phyloP scores from a whole-genome alignment of 768 basidiomycete species.

The Grammothele lineata region DNA sequence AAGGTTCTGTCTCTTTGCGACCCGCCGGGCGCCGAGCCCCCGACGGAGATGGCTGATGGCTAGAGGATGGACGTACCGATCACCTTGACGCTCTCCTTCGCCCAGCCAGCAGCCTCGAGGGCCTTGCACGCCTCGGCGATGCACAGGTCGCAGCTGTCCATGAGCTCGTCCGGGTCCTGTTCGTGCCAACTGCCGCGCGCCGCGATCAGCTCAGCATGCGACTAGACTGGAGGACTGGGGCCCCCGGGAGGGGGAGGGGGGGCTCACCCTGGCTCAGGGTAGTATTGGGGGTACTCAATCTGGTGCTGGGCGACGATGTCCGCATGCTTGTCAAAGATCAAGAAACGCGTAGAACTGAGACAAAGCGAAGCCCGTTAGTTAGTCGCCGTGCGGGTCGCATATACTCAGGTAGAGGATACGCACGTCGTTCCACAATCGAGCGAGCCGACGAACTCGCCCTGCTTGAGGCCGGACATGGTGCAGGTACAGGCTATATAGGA shows the following conservation, averaged over 20 bases:
- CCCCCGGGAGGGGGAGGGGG: background rate
- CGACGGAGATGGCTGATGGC: no score
- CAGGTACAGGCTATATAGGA: no score
- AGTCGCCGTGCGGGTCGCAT: background rate
- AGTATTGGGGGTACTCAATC: slow-evolving; percentile 91
- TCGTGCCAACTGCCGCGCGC: slow-evolving; percentile 78
- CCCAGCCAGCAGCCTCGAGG: slow-evolving; percentile 74
- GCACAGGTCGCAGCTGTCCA: slow-evolving; percentile 67
- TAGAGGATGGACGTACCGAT: slow-evolving; percentile 58
- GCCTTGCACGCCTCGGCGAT: slow-evolving; percentile 66
- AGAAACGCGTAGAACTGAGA: slow-evolving; percentile 82
- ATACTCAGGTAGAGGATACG: slow-evolving; percentile 29
- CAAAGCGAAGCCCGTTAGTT: slow-evolving; percentile 2
- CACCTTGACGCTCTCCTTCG: slow-evolving; percentile 78
- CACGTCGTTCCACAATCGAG: slow-evolving; percentile 96
- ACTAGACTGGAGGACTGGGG: no score
- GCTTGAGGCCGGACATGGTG: slow-evolving; percentile 40
- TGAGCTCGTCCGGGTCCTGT: slow-evolving; percentile 84
- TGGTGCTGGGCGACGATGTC: slow-evolving; percentile 88
- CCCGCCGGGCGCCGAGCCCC: no score
- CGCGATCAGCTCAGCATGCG: background rate
- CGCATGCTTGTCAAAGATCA: slow-evolving; percentile 84
- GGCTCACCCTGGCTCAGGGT: slow-evolving; percentile 74
- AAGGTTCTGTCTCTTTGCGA: background rate
- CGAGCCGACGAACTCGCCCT: slow-evolving; percentile 85